phyloP scores from a whole-genome alignment of 164 flowering plant genomes.

The grape (Vitis vinifera) region ASM3070453v1 NC_081811.1:7011501-7012000 shows the following conservation, averaged over 20 bases:
- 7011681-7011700: neutral
- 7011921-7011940: too few relatives aligned
- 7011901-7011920: too few relatives aligned
- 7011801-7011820: neutral
- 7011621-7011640: neutral
- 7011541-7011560: slow-evolving; percentile 77
- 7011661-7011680: neutral
- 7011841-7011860: too few relatives aligned
- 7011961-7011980: too few relatives aligned
- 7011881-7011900: too few relatives aligned
- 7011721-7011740: neutral
- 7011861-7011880: too few relatives aligned
- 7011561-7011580: slow-evolving; percentile 75
- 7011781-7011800: neutral
- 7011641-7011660: neutral
- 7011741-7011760: neutral
- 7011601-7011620: neutral
- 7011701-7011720: neutral
- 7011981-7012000: too few relatives aligned
- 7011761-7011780: neutral
- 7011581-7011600: neutral
- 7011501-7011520: neutral
- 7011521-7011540: slow-evolving; percentile 57
- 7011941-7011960: too few relatives aligned
- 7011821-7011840: too few relatives aligned